Conservation (phyloP, 2,329 filamentous ascomycete species). For the Microsporum audouinii region DNA sequence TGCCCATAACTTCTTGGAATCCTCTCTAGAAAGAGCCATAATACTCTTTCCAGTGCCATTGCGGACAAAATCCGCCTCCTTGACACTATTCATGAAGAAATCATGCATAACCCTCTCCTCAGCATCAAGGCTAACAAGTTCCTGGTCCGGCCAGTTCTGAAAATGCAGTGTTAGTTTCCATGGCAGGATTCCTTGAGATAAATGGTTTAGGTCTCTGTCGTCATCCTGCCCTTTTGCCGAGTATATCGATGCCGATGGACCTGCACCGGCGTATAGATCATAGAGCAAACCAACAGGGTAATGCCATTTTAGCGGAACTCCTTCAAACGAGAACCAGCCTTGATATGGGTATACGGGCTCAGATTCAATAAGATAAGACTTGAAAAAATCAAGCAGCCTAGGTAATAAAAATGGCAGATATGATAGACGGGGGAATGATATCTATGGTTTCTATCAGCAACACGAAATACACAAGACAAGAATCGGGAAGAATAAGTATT, state of each 20-base stretch:
- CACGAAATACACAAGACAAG: not conserved
- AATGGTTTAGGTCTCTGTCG: not conserved
- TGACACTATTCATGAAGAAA: constrained; percentile 57
- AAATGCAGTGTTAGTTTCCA: constrained; percentile 56
- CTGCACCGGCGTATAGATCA: constrained; percentile 54
- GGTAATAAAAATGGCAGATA: constrained; percentile 57
- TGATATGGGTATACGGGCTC: constrained; percentile 37
- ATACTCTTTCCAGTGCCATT: constrained; percentile 82
- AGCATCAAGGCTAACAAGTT: constrained; percentile 46
- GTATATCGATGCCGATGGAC: constrained; percentile 28
- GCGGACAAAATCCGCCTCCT: constrained; percentile 75
- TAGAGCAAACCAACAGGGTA: constrained; percentile 58
- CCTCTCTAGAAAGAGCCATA: constrained; percentile 75
- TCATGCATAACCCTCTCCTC: constrained; percentile 49
- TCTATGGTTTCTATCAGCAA: constrained; percentile 25
- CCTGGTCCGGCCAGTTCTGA: constrained; percentile 46
- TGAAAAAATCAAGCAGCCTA: constrained; percentile 53
- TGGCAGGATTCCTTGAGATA: constrained; percentile 33
- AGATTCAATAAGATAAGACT: constrained; percentile 46
- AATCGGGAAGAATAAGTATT: not conserved
- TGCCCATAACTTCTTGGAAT: constrained; percentile 73
- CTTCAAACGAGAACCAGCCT: constrained; percentile 56
- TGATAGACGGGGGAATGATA: constrained; percentile 53
- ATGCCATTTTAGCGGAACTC: constrained; percentile 60
- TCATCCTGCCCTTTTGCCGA: constrained; percentile 14